Base-by-base conservation (phyloP, 169 alveolate genomes). In the Cystoisospora suis region DNA sequence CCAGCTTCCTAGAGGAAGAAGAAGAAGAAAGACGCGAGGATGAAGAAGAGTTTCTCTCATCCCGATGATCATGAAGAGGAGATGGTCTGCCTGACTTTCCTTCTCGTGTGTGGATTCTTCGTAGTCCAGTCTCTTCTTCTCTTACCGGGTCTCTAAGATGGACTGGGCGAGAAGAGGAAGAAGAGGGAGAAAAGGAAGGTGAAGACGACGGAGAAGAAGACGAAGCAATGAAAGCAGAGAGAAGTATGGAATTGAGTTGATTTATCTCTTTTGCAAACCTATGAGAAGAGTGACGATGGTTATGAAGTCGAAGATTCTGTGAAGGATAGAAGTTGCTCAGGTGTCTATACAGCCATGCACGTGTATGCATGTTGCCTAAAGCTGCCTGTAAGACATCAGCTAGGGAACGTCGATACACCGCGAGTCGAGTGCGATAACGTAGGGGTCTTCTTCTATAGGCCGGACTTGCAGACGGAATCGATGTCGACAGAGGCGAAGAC, bases 361-460 rank as follows among this genome's bases (percentile, higher is more conserved):
- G 83, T 5, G 32, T 29, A 23, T 46, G 56, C 1, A 0, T n/a
- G 23, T 12, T 40, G 38, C 36, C 27, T 29, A 72, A 38, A 1
- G 83, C 1, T 56, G 83, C 83, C 83, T 72, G 83, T 34, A 72
- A 38, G 12, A 72, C 36, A 38, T 72, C 83, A 1, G 56, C 15
- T 12, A 72, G 83, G 34, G 83, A 72, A 38, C 83, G 83, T 4
- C 83, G 47, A 36, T 72, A 72, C 2, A 72, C 83, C 0, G 42
- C 83, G 47, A 72, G 83, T 6, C 83, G 83, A 46, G 83, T 72
- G 23, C 83, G 47, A 34, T 72, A 72, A 29, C 83, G 47, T 3
- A 72, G 40, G 42, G 58, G 58, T 53, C 65, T 53, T 53, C 65
- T 53, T 53, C 23, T 53, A 15, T 32, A 3, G 45, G 4, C 27